Conservation (phyloP, 2,329 filamentous ascomycete genomes). For the Fonsecaea monophora region DNA sequence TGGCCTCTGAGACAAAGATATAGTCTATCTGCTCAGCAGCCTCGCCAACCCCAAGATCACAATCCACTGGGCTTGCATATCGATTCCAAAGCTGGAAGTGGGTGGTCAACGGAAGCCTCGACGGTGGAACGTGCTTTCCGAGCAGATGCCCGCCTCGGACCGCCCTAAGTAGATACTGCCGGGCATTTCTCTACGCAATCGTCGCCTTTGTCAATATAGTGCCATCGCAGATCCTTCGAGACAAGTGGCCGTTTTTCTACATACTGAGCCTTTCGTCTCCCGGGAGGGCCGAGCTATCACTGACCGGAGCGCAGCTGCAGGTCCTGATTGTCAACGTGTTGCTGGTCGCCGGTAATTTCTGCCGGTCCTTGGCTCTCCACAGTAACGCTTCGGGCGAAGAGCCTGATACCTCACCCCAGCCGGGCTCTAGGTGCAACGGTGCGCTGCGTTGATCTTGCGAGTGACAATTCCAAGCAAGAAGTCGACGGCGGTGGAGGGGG, state of each 20-base stretch:
- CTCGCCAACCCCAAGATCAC: background rate
- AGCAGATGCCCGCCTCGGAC: background rate
- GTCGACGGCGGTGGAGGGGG: too few species aligned
- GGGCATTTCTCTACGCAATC: background rate
- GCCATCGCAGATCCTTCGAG: background rate
- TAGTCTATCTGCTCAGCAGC: background rate
- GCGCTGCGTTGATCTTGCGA: too few species aligned
- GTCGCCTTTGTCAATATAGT: background rate
- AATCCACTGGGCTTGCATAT: background rate
- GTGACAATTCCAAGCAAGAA: too few species aligned
- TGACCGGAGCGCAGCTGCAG: background rate
- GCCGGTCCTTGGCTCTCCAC: too few species aligned
- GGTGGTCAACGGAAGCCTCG: background rate
- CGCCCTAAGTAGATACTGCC: background rate
- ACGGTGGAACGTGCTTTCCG: background rate
- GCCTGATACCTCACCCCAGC: too few species aligned
- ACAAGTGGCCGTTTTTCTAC: background rate
- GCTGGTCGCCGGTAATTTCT: background rate
- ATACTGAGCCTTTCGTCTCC: background rate
- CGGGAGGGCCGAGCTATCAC: background rate
- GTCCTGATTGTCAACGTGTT: background rate
- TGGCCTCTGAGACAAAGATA: background rate
- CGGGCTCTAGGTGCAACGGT: too few species aligned
- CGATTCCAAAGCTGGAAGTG: background rate
- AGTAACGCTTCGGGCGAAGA: too few species aligned